Evolutionary conservation across 2,329 filamentous ascomycete species (phyloP).

Genomic region (Botryotinia narcissicola): DNA sequence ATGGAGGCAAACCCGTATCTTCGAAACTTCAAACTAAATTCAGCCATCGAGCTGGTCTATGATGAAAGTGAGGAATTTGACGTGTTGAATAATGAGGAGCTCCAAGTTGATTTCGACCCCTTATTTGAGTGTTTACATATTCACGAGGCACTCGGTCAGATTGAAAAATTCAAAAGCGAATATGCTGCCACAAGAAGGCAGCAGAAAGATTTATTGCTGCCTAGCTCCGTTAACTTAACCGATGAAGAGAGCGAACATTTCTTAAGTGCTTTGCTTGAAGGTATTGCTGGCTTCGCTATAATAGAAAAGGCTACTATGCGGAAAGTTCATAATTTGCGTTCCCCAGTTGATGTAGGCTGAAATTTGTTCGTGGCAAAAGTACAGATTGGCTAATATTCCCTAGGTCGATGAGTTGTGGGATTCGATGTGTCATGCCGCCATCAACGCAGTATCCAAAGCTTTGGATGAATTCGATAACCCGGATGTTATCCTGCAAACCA

Average conservation of each 20-base stretch:
- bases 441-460: slow-evolving; percentile 76
- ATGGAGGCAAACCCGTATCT: slow-evolving; percentile 62
- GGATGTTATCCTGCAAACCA: slow-evolving; percentile 89
- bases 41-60: slow-evolving; percentile 89
- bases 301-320: slow-evolving; percentile 93
- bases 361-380: not conserved
- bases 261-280: slow-evolving; percentile 86
- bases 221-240: slow-evolving; percentile 69
- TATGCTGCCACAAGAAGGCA: slow-evolving; percentile 88
- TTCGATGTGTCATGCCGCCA: slow-evolving; percentile 88
- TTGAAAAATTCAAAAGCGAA: slow-evolving; percentile 83
- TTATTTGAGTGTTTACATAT: slow-evolving; percentile 95
- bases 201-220: slow-evolving; percentile 88
- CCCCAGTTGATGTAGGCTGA: slow-evolving; percentile 69
- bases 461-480: slow-evolving; percentile 80
- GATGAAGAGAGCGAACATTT: slow-evolving; percentile 79
- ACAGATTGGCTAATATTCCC: slow-evolving; percentile 24
- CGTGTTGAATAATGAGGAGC: slow-evolving; percentile 89
- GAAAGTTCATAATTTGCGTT: slow-evolving; percentile 77
- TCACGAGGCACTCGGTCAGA: slow-evolving; percentile 88
- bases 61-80: slow-evolving; percentile 97
- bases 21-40: slow-evolving; percentile 84
- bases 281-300: slow-evolving; percentile 94
- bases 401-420: slow-evolving; percentile 98
- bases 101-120: slow-evolving; percentile 91